Evolutionary conservation across 2,329 filamentous ascomycete species (phyloP), one percentile per base, ranked within the genome.

Genomic region (Zymoseptoria tritici): DNA sequence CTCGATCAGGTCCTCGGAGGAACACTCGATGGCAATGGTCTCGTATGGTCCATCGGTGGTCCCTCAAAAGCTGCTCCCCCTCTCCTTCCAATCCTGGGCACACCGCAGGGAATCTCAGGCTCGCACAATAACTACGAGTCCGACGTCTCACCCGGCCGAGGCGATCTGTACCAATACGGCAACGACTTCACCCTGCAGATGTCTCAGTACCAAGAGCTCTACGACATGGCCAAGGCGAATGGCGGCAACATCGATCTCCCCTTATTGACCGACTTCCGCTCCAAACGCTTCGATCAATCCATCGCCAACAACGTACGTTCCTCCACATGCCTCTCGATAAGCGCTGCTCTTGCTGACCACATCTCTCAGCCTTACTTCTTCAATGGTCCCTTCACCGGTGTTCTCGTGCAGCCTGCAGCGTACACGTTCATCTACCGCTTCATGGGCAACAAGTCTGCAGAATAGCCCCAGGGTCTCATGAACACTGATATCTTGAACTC

Each of bases 71-170:
- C 16, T 49, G 46, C 46, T 49, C 46, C 46, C 3, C 46, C 46
- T 49, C 46, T 49, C 46, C 46, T 49, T 16, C 46, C 7, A 16
- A 11, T 69, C 9, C 63, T 70, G 26, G 65, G 66, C 24, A 54
- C 56, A 50, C 55, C 57, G 54, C 69, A 63, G 64, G 71, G 62
- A 52, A 62, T 69, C 29, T 66, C 65, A 4, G 66, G 64, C 49
- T 62, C 65, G 8, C 73, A 75, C 65, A 73, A 73, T 63, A 67
- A 66, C 53, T 74, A 72, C 55, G 71, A 73, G 60, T 58, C 16
- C 21, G 26, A 55, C 5, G 26, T 8, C 21, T 36, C 46, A 49
- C 46, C 46, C 20, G 46, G 46, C 16, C 46, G 46, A 49, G 46
- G 46, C 20, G 71, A 75, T 52, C 59, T 74, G 8, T 73, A 72